Percentiles rank a stretch among this genome's conserved stretches.
These are phyloP conservation scores for Halophytophthora batemanensis DNA, from an alignment of 352 stramenopile genomes.

Conservation along the genomic window DNA sequence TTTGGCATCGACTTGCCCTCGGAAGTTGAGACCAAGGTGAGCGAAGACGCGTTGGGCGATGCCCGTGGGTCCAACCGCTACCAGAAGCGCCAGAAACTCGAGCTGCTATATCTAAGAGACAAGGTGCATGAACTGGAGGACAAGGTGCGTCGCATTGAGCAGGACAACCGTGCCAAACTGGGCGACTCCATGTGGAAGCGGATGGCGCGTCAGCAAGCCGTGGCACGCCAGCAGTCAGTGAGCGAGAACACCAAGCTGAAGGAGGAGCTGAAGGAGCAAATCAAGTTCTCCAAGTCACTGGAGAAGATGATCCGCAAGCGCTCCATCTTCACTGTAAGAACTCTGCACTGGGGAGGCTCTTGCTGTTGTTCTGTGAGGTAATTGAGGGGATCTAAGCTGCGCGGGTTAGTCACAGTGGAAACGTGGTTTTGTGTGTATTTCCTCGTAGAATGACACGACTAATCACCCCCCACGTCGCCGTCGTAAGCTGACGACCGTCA, in stretches of 20 bases:
- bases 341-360: not conserved
- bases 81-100: constrained; percentile 35
- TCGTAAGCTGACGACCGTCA: constrained; percentile 4
- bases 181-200: constrained; percentile 32
- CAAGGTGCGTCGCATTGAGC: constrained; percentile 19
- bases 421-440: not conserved
- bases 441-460: not conserved
- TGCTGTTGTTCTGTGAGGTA: not conserved
- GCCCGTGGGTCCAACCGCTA: constrained; percentile 14
- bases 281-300: constrained; percentile 33
- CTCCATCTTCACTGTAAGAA: constrained; percentile 22
- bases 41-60: not conserved
- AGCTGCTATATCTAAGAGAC: constrained; percentile 35
- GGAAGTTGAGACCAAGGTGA: not conserved
- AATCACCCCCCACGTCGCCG: not conserved
- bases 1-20: not conserved
- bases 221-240: constrained; percentile 29
- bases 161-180: constrained; percentile 16
- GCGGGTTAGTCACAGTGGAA: too few relatives aligned
- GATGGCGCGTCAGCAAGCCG: constrained; percentile 33
- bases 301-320: constrained; percentile 36
- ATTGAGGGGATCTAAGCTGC: not conserved
- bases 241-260: constrained; percentile 37
- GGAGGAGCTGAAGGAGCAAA: constrained; percentile 25
- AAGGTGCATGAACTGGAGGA: constrained; percentile 33